Conservation (phyloP, 352 stramenopile species). For the Phytophthora brassicae region DNA sequence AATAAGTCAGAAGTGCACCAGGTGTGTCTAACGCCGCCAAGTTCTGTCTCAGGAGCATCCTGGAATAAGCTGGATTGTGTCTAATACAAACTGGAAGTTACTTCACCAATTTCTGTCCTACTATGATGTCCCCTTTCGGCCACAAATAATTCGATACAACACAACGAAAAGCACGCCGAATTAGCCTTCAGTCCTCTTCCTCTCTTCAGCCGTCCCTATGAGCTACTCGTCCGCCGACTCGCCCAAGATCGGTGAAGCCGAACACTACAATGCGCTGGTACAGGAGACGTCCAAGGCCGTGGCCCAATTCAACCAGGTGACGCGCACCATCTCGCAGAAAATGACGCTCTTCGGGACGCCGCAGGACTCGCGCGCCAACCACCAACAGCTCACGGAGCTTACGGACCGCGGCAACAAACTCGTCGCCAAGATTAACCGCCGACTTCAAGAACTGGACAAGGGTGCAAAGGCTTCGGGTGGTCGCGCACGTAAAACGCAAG, state of each 20-base stretch:
- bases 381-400: conserved; percentile 64
- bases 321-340: conserved; percentile 63
- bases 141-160: no score
- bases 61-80: conserved; percentile 14
- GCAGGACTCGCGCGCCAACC: conserved; percentile 60
- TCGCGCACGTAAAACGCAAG: conserved; percentile 48
- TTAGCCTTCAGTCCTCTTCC: conserved; percentile 7
- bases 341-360: conserved; percentile 59
- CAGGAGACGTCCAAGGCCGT: conserved; percentile 66
- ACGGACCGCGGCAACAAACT: conserved; percentile 63
- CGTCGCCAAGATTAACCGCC: conserved; percentile 56
- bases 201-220: conserved; percentile 9
- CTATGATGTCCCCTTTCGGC: conserved; percentile 1
- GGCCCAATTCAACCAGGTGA: conserved; percentile 58
- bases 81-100: conserved; percentile 10
- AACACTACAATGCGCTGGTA: conserved; percentile 56
- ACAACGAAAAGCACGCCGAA: no score
- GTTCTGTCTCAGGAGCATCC: conserved; percentile 21
- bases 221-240: conserved; percentile 60
- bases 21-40: conserved; percentile 3
- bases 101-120: conserved; percentile 2
- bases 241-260: conserved; percentile 45
- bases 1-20: neutral
- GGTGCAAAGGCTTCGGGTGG: conserved; percentile 34
- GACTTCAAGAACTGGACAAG: conserved; percentile 49